A percentile compares a stretch with the other conserved stretches of the same genome.
These are phyloP conservation scores for Cyathus striatus DNA, from an alignment of 768 basidiomycete genomes.

Conservation along the genomic window DNA sequence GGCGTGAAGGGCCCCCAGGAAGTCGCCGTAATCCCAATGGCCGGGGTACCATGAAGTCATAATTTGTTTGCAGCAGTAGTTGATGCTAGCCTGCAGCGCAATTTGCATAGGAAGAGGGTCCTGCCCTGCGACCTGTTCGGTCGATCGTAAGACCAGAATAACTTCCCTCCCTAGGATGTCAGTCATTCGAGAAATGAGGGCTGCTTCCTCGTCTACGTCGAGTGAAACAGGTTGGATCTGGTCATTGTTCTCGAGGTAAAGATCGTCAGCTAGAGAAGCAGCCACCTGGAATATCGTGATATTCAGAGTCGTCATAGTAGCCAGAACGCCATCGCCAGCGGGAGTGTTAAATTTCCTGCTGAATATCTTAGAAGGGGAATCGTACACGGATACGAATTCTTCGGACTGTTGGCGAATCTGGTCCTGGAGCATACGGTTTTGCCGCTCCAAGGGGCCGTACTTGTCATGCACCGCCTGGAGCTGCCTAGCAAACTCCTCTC, in stretches of 20 bases:
- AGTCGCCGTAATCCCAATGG: constrained; percentile 35
- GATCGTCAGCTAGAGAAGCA: constrained; percentile 32
- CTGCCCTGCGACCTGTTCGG: constrained; percentile 14
- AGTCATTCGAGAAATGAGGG: constrained; percentile 15
- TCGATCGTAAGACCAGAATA: constrained; percentile 19
- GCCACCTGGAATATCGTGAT: constrained; percentile 35
- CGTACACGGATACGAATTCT: constrained; percentile 15
- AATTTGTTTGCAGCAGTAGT: constrained; percentile 30
- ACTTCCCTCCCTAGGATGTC: constrained; percentile 27
- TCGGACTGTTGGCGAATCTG: constrained; percentile 26
- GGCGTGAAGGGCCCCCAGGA: constrained; percentile 29
- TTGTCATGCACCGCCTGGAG: constrained; percentile 14
- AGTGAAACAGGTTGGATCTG: neutral
- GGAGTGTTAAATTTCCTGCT: too few relatives aligned
- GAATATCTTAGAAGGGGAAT: too few relatives aligned
- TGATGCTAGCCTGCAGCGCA: constrained; percentile 35
- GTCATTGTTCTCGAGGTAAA: constrained; percentile 16
- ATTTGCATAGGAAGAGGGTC: constrained; percentile 30
- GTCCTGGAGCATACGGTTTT: constrained; percentile 26
- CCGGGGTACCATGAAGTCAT: constrained; percentile 37
- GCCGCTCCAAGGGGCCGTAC: constrained; percentile 15
- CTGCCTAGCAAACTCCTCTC: constrained; percentile 10
- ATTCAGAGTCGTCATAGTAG: constrained; percentile 24
- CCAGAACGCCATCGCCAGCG: too few relatives aligned
- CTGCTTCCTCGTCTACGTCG: constrained; percentile 6